A percentile compares a stretch with the other conserved stretches of the same genome.
These are phyloP conservation scores for Boletellus deceptivus DNA, from an alignment of 1,284 basidiomycete genomes.

Conservation along the genomic window DNA sequence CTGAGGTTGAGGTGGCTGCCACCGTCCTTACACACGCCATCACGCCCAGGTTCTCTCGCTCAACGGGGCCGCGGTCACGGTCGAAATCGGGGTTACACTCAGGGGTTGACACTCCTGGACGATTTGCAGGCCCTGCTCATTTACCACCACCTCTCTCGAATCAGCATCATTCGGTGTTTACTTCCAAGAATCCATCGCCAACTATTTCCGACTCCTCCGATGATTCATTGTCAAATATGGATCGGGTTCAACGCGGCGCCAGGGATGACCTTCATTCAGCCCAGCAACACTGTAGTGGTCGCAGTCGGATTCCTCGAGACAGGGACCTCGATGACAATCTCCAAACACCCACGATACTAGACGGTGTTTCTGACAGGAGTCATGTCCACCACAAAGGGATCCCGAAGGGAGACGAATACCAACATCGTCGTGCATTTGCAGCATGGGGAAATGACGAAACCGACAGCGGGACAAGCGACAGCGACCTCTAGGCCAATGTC, in stretches of 20 bases:
- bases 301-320: conserved; percentile 53
- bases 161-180: conserved; percentile 14
- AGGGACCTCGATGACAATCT: conserved; percentile 52
- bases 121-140: conserved; percentile 66
- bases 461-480: conserved; percentile 78
- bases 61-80: conserved; percentile 43
- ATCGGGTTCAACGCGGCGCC: conserved; percentile 42
- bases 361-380: conserved; percentile 34
- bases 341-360: conserved; percentile 61
- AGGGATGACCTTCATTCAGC: conserved; percentile 53
- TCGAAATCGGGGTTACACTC: conserved; percentile 46
- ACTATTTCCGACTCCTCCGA: conserved; percentile 39
- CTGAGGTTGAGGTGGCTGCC: conserved; percentile 35
- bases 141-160: conserved; percentile 45
- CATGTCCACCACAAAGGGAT: conserved; percentile 38
- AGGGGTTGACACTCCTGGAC: conserved; percentile 75
- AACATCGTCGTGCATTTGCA: conserved; percentile 64
- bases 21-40: conserved; percentile 33
- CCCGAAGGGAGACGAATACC: conserved; percentile 38
- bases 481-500: conserved; percentile 38
- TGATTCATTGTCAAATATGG: conserved; percentile 28
- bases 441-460: conserved; percentile 87
- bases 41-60: conserved; percentile 33
- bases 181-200: conserved; percentile 39
- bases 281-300: conserved; percentile 43